phyloP scores from a whole-genome alignment of 371 early-diverging fungal species.

The Mortierella sp. region DNA sequence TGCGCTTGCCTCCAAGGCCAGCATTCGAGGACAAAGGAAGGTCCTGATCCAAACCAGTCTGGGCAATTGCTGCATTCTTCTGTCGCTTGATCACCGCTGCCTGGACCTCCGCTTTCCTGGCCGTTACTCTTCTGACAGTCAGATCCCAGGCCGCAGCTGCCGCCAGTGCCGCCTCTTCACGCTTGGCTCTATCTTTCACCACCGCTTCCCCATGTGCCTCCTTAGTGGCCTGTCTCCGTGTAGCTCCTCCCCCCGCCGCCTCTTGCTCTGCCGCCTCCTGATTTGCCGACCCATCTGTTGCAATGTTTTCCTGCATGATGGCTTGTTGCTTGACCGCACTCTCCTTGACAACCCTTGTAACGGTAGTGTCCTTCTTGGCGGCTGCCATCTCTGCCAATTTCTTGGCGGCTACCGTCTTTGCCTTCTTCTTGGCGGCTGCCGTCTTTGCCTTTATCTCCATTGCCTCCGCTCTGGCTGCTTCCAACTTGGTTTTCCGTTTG shows the following conservation, averaged over 20 bases:
- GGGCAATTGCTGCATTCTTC: neutral
- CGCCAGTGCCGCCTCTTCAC: neutral
- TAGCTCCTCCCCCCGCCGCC: neutral
- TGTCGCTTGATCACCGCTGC: neutral
- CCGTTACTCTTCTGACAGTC: neutral
- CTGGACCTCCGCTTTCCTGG: neutral
- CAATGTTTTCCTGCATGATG: neutral
- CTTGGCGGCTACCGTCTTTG: neutral
- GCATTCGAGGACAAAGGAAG: neutral
- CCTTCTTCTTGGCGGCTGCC: neutral
- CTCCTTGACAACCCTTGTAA: neutral
- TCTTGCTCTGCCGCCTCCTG: neutral
- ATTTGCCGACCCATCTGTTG: neutral
- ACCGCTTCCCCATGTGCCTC: neutral
- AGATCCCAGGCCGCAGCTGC: constrained; percentile 1
- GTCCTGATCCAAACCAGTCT: neutral
- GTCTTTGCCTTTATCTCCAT: no score
- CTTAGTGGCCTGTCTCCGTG: neutral
- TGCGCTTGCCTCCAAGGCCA: neutral
- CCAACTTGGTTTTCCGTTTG: neutral
- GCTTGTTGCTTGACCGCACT: neutral
- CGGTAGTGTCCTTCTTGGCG: neutral
- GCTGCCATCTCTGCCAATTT: neutral
- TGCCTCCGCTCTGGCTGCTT: neutral
- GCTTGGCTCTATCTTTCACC: neutral